Base-by-base conservation (phyloP, 805 yeast species). In the Starmerella bombicola region DNA sequence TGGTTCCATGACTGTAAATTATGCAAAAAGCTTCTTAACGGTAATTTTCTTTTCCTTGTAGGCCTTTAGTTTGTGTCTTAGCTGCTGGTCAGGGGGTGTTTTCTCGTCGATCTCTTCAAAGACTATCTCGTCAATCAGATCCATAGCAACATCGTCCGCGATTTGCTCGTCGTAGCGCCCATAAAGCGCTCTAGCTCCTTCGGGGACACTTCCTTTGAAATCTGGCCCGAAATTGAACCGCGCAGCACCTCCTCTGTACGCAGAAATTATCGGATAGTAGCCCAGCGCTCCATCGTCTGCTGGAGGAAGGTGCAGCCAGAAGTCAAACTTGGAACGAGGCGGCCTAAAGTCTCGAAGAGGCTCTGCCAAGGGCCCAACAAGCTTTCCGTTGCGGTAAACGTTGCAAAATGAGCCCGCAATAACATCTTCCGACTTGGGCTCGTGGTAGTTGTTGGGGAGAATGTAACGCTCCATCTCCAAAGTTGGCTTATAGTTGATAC, bases 221-320 rank as follows among this genome's bases (percentile, higher is more conserved):
- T 74, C 66, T 0, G 83, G 79, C 0, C 85, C 80, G 2, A 83
- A 67, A 47, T 80, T 76, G 42, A 88, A 58, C 44, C 71, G 65
- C 4, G 82, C 93, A 8, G 70, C 63, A 0, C 97, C 97, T 2
- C 79, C 79, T 49, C 74, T 74, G 56, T 74, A 91, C 20, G 80
- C 80, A 40, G 94, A 80, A 25, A 83, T 68, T 64, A 85, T 82
- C 1, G 98, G 97, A 60, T 77, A 91, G 57, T 91, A 91, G 0
- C 97, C 98, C 40, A 84, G 61, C 32, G 74, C 64, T 0, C 94
- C 94, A 56, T 91, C 95, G 56, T 91, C 93, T 6, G 50, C 51
- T 8, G 55, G 49, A 9, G 53, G 42, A 2, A 50, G 34, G 20
- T 36, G 37, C 35, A 42, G 33, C 45, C 47, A 42, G 34, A 51